Evolutionary conservation across 2,329 filamentous ascomycete genomes (phyloP), one percentile per base, ranked within the genome.

Genomic region (Verticillium klebahnii): DNA sequence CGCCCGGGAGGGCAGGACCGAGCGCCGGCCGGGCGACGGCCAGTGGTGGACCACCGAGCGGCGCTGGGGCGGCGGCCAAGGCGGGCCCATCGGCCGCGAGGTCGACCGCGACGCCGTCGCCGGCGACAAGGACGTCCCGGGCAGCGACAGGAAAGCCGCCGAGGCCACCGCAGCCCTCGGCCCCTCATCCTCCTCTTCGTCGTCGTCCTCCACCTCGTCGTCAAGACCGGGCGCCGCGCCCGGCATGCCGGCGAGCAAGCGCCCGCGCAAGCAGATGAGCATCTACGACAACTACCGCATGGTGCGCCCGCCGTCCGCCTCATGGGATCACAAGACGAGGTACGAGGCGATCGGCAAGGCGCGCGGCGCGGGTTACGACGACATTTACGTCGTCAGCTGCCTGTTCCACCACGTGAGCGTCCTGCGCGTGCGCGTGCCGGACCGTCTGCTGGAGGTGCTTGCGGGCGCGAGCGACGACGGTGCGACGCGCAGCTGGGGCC

Each of bases 241-340:
- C 9, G 58, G 58, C 5, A 56, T 63, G 59, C 75, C 73, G 4
- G 65, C 70, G 3, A 70, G 68, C 39, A 85, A 85, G 71, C 84
- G 80, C 64, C 72, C 80, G 40, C 80, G 83, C 63, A 85, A 83
- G 71, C 84, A 78, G 59, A 73, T 84, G 70, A 80, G 79, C 64
- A 79, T 87, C 56, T 89, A 88, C 69, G 86, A 89, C 69, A 84
- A 80, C 67, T 89, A 89, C 72, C 81, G 86, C 61, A 87, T 85
- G 78, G 77, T 89, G 55, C 79, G 84, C 2, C 83, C 82, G 9
- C 86, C 86, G 0, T 73, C 82, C 11, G 74, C 79, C 7, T 82
- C 79, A 25, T 89, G 86, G 86, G 86, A 89, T 68, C 78, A 77
- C 62, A 87, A 86, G 73, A 80, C 82, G 34, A 77, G 78, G 37